Evolutionary conservation across 257 asterid species (phyloP), one percentile per base, ranked within the genome.

Genomic region (Apocynum venetum): DNA sequence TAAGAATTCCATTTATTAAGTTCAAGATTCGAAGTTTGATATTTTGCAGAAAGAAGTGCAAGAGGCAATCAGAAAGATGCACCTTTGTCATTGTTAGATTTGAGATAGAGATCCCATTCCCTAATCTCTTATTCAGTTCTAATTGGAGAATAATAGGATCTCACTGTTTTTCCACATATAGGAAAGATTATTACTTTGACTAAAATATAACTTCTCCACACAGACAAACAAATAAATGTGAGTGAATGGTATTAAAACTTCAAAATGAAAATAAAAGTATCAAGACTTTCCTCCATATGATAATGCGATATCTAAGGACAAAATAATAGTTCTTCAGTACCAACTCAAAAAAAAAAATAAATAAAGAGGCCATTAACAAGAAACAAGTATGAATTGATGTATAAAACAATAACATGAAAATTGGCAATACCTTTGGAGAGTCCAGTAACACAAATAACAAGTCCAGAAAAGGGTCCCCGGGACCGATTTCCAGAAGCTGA

Each of bases 401-500:
- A 35, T 15, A 47, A 76, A 57, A 6, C 5, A 46, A 13, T 0
- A 41, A 46, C n/a, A 19, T 66, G 25, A 11, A 40, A 64, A 31
- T 17, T 19, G 55, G 14, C 9, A 76, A 63, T 65, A 95, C 98
- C 98, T 90, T 89, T 93, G 47, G 98, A 90, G 17, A 95, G 93
- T 20, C 98, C 98, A 6, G 98, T 95, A 25, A 95, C 98, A 64
- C 98, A 95, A 53, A 95, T 87, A 78, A 93, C 89, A 80, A 95
- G 96, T 46, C 98, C 98, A 20, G 92, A 87, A 75, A 95, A 90
- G 1, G 98, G 97, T 10, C 91, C 85, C 8, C 64, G 72, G 64
- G 91, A 66, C 72, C 80, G 84, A 71, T 78, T 53, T 72, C 73
- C 80, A 67, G 78, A 78, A 7, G 85, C 84, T 73, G 90, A 82